Evolutionary conservation across 1,139 yeast species (phyloP), one percentile per base, ranked within the genome.

Genomic region (Sugiyamaella pinicola): DNA sequence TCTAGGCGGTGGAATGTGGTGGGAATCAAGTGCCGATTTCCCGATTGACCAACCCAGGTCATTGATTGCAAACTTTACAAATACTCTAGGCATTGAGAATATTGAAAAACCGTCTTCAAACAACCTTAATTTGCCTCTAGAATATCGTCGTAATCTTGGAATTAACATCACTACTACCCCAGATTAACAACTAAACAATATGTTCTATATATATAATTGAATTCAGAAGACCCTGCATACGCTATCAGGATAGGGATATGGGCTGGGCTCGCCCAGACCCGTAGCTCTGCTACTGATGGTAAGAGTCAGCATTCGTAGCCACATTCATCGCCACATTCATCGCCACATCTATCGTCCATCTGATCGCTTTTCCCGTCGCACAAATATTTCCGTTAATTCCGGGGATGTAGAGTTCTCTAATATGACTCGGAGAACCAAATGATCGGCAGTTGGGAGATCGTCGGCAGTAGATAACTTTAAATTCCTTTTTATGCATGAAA

Each of bases 1-100:
- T 0, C 72, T 89, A 8, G 95, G 85, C 0, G 98, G 98, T 0
- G 96, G 88, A 0, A 84, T 93, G 83, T 90, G 89, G 85, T 93
- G 98, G 98, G 96, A 90, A 63, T 85, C 96, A 0, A 77, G 84
- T 52, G 96, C 96, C 0, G 96, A 89, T 63, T 56, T 53, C 19
- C 61, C 72, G 0, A 57, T 55, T 5, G 46, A 43, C 8, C 55
- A 65, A 34, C 56, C 57, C 7, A 52, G 63, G 24, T 67, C 69
- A 2, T 53, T 69, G 21, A 60, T 70, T 10, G 58, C 58, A 6
- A 53, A 67, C 1, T 65, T 66, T 47, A 59, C 68, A 0, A 43
- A 60, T 12, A 54, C 51, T 4, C 26, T 67, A 5, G 63, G 62
- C 3, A 19, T 49, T 8, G 29, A 24, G 15, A 53, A 49, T 21